A percentile compares a stretch with the other conserved stretches of the same genome.
phyloP scores from a whole-genome alignment of 495 filamentous ascomycete genomes.

The Penicillium angulare region DNA sequence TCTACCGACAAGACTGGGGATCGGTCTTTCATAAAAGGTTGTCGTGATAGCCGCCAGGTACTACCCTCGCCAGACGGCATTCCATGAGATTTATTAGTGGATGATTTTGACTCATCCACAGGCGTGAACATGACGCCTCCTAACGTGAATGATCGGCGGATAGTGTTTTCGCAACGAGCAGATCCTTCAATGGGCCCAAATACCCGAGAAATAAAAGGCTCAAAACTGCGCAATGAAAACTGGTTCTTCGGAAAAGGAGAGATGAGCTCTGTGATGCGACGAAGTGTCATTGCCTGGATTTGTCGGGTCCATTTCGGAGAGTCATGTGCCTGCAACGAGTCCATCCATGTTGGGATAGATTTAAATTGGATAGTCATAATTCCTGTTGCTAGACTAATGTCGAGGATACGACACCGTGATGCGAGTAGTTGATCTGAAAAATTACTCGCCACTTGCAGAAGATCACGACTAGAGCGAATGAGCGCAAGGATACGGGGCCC shows the following conservation, averaged over 20 bases:
- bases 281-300: slow-evolving; percentile 36
- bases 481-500: slow-evolving; percentile 61
- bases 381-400: slow-evolving; percentile 38
- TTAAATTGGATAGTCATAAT: slow-evolving; percentile 40
- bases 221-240: slow-evolving; percentile 35
- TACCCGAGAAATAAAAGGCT: slow-evolving; percentile 23
- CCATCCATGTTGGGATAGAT: slow-evolving; percentile 3
- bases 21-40: slow-evolving; percentile 42
- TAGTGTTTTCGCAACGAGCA: slow-evolving; percentile 23
- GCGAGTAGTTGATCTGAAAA: slow-evolving; percentile 38
- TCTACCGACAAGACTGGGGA: slow-evolving; percentile 14
- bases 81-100: too few species aligned
- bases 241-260: slow-evolving; percentile 41
- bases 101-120: slow-evolving; percentile 16
- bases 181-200: slow-evolving; percentile 23
- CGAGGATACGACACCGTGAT: slow-evolving; percentile 33
- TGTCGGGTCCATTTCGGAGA: slow-evolving; percentile 13
- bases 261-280: slow-evolving; percentile 43
- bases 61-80: slow-evolving; percentile 10
- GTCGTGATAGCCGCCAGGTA: slow-evolving; percentile 51
- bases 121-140: slow-evolving; percentile 55
- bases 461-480: slow-evolving; percentile 34
- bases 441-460: slow-evolving; percentile 22
- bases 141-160: slow-evolving; percentile 45
- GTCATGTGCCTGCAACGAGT: slow-evolving; percentile 2